These are phyloP conservation scores for Cicer yamashitae DNA, from an alignment of 306 rosid genomes.

Conservation along the genomic window DNA sequence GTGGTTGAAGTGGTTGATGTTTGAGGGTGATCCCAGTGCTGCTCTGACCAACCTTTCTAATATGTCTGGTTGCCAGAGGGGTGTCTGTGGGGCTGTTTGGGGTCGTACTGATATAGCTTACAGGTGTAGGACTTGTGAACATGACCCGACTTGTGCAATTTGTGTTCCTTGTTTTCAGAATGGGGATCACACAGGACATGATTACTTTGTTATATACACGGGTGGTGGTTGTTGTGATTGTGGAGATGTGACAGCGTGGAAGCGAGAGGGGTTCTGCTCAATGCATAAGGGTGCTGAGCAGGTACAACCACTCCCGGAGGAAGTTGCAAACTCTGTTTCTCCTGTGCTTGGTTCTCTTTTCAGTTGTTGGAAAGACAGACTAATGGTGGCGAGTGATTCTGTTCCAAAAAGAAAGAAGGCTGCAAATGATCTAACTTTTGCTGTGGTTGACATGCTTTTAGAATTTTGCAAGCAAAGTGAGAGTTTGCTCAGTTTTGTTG, in stretches of 20 bases:
- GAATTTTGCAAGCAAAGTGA: constrained; percentile 90
- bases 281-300: constrained; percentile 91
- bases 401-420: constrained; percentile 56
- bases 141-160: constrained; percentile 93
- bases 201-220: constrained; percentile 79
- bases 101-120: constrained; percentile 82
- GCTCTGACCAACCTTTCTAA: constrained; percentile 60
- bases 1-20: constrained; percentile 98
- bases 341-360: constrained; percentile 82
- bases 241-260: constrained; percentile 98
- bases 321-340: constrained; percentile 56
- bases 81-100: constrained; percentile 97
- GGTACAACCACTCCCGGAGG: constrained; percentile 80
- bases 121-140: constrained; percentile 88
- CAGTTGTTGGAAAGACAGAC: constrained; percentile 67
- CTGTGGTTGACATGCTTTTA: constrained; percentile 81
- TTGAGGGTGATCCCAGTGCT: constrained; percentile 72
- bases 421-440: constrained; percentile 76
- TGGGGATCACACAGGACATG: constrained; percentile 86
- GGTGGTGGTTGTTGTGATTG: constrained; percentile 98
- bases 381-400: constrained; percentile 51
- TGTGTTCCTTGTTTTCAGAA: constrained; percentile 95
- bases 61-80: constrained; percentile 78
- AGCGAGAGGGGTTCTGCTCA: constrained; percentile 91
- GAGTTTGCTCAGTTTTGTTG: constrained; percentile 92